These are phyloP conservation scores for Pisolithus albus DNA, from an alignment of 768 basidiomycete species.

Conservation along the genomic window DNA sequence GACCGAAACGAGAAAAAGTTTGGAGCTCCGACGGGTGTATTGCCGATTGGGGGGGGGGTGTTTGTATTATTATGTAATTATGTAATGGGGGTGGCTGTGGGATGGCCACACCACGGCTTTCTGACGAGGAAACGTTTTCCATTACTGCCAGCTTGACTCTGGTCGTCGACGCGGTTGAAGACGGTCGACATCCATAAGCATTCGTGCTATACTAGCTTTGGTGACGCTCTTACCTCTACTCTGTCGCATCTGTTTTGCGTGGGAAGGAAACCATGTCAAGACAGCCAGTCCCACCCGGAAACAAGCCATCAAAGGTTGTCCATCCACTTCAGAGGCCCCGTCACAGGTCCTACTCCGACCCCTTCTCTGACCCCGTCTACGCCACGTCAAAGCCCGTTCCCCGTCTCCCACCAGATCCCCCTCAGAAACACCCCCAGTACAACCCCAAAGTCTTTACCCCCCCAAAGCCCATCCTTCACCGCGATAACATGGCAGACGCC, in stretches of 20 bases:
- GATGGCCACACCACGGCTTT: too few relatives aligned
- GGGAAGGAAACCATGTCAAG: slow-evolving; percentile 21
- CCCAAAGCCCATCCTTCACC: slow-evolving; percentile 27
- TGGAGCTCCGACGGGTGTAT: too few relatives aligned
- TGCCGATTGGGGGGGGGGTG: slow-evolving; percentile 5
- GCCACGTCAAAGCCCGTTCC: slow-evolving; percentile 25
- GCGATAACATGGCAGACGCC: slow-evolving; percentile 48
- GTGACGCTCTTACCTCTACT: slow-evolving; percentile 1
- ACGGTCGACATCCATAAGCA: too few relatives aligned
- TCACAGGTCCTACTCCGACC: slow-evolving; percentile 45
- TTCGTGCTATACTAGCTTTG: too few relatives aligned
- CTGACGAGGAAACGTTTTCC: too few relatives aligned
- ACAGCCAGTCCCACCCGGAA: slow-evolving; percentile 13
- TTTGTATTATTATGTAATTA: background rate
- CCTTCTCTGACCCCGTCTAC: slow-evolving; percentile 39
- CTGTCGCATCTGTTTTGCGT: slow-evolving; percentile 12
- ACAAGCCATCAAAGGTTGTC: slow-evolving; percentile 24
- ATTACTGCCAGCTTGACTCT: too few relatives aligned
- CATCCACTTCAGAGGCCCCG: slow-evolving; percentile 28
- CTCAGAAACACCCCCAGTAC: slow-evolving; percentile 22
- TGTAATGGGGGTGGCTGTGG: too few relatives aligned
- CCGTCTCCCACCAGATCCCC: slow-evolving; percentile 36
- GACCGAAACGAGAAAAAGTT: slow-evolving; percentile 22
- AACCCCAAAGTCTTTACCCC: slow-evolving; percentile 21
- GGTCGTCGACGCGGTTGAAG: too few relatives aligned